Evolutionary conservation across 1,284 basidiomycete genomes (phyloP), one percentile per base, ranked within the genome.

Genomic region (Grifola frondosa): DNA sequence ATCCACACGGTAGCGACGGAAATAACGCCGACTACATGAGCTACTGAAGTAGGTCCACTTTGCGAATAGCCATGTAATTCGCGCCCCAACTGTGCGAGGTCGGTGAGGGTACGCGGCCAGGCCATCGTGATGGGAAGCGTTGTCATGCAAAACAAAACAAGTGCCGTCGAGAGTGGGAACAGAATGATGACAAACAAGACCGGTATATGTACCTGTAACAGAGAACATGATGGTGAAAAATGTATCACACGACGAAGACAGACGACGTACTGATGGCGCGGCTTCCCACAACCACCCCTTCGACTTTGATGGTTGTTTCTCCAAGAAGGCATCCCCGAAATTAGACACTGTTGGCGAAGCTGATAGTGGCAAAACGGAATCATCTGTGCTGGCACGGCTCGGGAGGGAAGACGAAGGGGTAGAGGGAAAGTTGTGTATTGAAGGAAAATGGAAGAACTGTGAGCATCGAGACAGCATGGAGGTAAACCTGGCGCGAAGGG

Each of bases 1-100:
- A 93, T 95, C 91, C 91, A 96, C 25, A 91, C 73, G 3, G 89
- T 88, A 16, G 87, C 82, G n/a, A 91, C 74, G 26, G 85, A 82
- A 57, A 96, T 75, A 28, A 92, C 90, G n/a, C 75, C 80, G 33
- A 94, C 63, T 33, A 91, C 84, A 62, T 91, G 88, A 5, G 76
- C 74, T 44, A 81, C 70, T 13, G 81, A 77, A 2, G 64, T 68
- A 12, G 70, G 56, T 5, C 85, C 85, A 48, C 83, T 85, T 57
- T 84, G 82, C 4, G 85, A 79, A 60, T 91, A 91, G 32, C 75
- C 78, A 55, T 86, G 84, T 6, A 91, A 74, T 49, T 89, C 86
- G 30, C 78, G 70, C 7, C 85, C 86, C 9, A 91, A 69, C 55
- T 81, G 75, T 16, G 87, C 81, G 29, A 90, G 74, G 56, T 91